Percentiles rank a stretch among this genome's conserved stretches.
Evolutionary conservation across 2,329 filamentous ascomycete species (phyloP).

Genomic region (Alternaria sp.): DNA sequence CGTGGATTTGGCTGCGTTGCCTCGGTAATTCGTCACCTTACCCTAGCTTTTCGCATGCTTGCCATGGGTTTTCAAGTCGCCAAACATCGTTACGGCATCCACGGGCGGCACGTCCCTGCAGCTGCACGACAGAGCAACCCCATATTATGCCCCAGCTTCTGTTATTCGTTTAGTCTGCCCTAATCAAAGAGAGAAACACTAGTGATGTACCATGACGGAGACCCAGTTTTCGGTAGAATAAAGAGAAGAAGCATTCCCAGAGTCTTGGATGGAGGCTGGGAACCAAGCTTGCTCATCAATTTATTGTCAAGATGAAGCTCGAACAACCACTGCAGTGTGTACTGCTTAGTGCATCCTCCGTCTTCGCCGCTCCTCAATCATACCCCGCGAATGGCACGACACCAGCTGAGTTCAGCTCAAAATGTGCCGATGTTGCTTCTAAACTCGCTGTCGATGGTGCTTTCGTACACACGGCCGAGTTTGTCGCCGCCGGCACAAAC

Average conservation of each 20-base stretch:
- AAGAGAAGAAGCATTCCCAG: slow-evolving; percentile 1
- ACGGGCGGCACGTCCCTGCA: slow-evolving; percentile 5
- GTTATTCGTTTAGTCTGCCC: slow-evolving; percentile 4
- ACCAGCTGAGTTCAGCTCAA: slow-evolving; percentile 28
- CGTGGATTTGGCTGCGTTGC: background rate
- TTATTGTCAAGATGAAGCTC: slow-evolving; percentile 28
- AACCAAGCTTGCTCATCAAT: background rate
- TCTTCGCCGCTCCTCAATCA: slow-evolving; percentile 13
- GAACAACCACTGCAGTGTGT: slow-evolving; percentile 21
- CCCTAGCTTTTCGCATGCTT: slow-evolving; percentile 5
- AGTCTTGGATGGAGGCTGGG: background rate
- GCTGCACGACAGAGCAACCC: background rate
- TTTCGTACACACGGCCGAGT: slow-evolving; percentile 50
- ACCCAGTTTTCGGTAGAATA: slow-evolving; percentile 1
- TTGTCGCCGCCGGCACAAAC: slow-evolving; percentile 54
- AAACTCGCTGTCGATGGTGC: slow-evolving; percentile 45
- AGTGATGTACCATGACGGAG: slow-evolving; percentile 2
- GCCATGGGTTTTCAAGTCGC: background rate
- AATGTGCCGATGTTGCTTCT: slow-evolving; percentile 41
- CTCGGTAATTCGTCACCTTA: slow-evolving; percentile 1
- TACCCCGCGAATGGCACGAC: slow-evolving; percentile 2
- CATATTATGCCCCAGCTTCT: slow-evolving; percentile 1
- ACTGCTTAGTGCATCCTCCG: slow-evolving; percentile 21
- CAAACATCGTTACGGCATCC: background rate
- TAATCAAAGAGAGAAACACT: background rate